Evolutionary conservation across 2,329 filamentous ascomycete species (phyloP).

Genomic region (Aureobasidium sp.): DNA sequence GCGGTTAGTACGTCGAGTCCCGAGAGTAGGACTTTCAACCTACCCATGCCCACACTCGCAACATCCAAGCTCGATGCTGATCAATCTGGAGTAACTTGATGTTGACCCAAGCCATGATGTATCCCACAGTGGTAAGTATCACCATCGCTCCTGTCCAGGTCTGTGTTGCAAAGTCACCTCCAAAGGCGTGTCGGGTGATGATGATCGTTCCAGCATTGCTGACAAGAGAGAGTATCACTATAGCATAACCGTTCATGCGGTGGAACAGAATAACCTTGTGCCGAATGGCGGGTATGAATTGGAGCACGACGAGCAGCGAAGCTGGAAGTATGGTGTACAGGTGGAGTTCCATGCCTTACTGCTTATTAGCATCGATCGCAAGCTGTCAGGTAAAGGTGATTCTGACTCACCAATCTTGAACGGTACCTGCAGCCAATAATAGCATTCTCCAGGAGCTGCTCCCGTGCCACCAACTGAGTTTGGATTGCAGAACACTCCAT

Average conservation of each 20-base stretch:
- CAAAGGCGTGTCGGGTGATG: constrained; percentile 46
- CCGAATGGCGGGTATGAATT: constrained; percentile 39
- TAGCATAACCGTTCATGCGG: constrained; percentile 53
- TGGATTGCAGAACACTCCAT: constrained; percentile 17
- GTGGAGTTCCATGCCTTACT: constrained; percentile 38
- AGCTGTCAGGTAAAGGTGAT: too few relatives aligned
- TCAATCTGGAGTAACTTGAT: constrained; percentile 56
- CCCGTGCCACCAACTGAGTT: constrained; percentile 14
- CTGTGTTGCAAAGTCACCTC: constrained; percentile 48
- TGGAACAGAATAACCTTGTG: constrained; percentile 48
- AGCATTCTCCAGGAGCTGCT: constrained; percentile 39
- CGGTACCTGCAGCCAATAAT: constrained; percentile 27
- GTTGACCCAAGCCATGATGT: constrained; percentile 47
- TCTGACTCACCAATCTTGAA: neutral
- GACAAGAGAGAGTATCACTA: constrained; percentile 43
- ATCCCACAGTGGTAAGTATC: constrained; percentile 38
- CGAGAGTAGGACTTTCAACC: constrained; percentile 19
- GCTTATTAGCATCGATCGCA: constrained; percentile 25
- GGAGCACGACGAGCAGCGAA: constrained; percentile 33
- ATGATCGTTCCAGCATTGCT: constrained; percentile 47
- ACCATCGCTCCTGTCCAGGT: constrained; percentile 37
- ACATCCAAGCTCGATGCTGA: constrained; percentile 58
- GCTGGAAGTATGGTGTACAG: constrained; percentile 35
- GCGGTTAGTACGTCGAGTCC: neutral
- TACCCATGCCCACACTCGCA: constrained; percentile 40